These are phyloP conservation scores for Tricholomella constricta DNA, from an alignment of 768 basidiomycete genomes.

Conservation along the genomic window DNA sequence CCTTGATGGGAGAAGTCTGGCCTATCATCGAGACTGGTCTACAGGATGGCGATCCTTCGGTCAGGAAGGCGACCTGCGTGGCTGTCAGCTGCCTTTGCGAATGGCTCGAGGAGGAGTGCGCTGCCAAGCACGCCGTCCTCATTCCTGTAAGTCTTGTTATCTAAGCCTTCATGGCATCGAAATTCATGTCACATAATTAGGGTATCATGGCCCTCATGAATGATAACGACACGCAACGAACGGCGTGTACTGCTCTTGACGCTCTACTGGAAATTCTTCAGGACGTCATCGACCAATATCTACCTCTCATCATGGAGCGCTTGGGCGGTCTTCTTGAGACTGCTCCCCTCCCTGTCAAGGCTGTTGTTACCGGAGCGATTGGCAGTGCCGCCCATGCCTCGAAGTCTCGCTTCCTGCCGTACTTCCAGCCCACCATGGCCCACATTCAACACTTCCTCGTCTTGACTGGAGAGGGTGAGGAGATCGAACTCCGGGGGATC, in stretches of 20 bases:
- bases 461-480: conserved; percentile 86
- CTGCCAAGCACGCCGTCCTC: conserved; percentile 76
- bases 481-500: conserved; percentile 92
- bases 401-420: conserved; percentile 86
- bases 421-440: conserved; percentile 91
- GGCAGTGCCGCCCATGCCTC: conserved; percentile 98
- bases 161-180: background rate
- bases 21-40: conserved; percentile 90
- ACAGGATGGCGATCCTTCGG: conserved; percentile 77
- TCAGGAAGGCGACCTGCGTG: conserved; percentile 94
- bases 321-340: conserved; percentile 84
- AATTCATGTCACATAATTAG: conserved; percentile 35
- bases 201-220: conserved; percentile 90
- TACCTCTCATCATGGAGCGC: conserved; percentile 92
- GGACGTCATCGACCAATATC: conserved; percentile 88
- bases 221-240: conserved; percentile 82
- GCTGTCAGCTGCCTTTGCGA: conserved; percentile 96
- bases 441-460: conserved; percentile 87
- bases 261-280: conserved; percentile 93
- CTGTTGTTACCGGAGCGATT: conserved; percentile 96
- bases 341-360: conserved; percentile 85
- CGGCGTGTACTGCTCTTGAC: conserved; percentile 97
- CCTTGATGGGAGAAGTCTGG: conserved; percentile 90
- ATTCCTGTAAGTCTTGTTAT: conserved; percentile 65
- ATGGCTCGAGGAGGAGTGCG: conserved; percentile 94